A percentile compares a stretch with the other conserved stretches of the same genome.
phyloP scores from a whole-genome alignment of 2,329 filamentous ascomycete species.

The Trichoderma sp. region DNA sequence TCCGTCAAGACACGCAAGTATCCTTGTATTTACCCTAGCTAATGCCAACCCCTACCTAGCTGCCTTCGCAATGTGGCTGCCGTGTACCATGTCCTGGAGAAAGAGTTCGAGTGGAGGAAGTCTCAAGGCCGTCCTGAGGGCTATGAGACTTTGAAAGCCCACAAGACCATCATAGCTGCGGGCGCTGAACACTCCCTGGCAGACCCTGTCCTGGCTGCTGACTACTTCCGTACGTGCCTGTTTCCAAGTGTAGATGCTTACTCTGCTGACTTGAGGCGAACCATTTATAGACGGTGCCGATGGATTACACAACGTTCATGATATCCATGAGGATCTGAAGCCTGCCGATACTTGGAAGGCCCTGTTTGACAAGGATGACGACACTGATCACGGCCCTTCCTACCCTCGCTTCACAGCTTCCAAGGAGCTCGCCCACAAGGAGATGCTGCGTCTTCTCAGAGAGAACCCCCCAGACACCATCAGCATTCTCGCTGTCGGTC shows the following conservation, averaged over 20 bases:
- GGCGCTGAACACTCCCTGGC: conserved; percentile 83
- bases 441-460: conserved; percentile 81
- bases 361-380: conserved; percentile 50
- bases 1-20: too few species aligned
- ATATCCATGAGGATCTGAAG: conserved; percentile 68
- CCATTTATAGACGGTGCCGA: conserved; percentile 62
- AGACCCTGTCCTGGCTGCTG: conserved; percentile 74
- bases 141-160: conserved; percentile 68
- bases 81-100: conserved; percentile 87
- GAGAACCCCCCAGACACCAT: conserved; percentile 81
- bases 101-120: conserved; percentile 81
- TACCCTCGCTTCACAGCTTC: conserved; percentile 72
- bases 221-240: conserved; percentile 74
- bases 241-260: conserved; percentile 15
- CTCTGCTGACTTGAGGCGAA: neutral
- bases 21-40: neutral
- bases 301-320: conserved; percentile 73
- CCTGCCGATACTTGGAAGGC: conserved; percentile 71
- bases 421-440: conserved; percentile 68
- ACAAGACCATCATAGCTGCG: conserved; percentile 80
- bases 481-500: conserved; percentile 85
- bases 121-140: conserved; percentile 63
- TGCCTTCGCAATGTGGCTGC: conserved; percentile 86
- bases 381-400: conserved; percentile 44
- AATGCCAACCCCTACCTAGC: conserved; percentile 46